Percentiles rank a stretch among this genome's conserved stretches.
Conservation (phyloP, 2,329 filamentous ascomycete genomes). For the Lachnellula arida region DNA sequence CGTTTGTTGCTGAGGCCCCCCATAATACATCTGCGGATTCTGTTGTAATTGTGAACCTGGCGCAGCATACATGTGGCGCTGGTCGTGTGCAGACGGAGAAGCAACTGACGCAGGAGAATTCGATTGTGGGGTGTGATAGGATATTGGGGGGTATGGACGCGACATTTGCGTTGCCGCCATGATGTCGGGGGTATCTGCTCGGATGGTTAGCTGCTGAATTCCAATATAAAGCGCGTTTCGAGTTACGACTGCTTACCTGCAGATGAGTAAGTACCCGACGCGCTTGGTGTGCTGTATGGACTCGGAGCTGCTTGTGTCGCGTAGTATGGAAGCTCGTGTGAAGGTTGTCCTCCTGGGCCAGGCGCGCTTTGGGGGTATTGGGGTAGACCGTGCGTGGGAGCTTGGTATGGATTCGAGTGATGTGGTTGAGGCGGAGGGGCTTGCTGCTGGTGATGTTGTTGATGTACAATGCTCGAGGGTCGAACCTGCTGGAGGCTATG, state of each 20-base stretch:
- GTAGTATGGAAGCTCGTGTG: constrained; percentile 72
- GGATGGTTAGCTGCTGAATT: constrained; percentile 13
- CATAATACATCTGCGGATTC: constrained; percentile 72
- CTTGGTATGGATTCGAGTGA: constrained; percentile 59
- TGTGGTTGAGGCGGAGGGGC: constrained; percentile 52
- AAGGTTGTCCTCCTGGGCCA: constrained; percentile 54
- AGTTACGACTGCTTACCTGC: constrained; percentile 54
- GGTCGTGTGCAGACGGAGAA: constrained; percentile 83
- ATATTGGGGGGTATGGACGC: constrained; percentile 76
- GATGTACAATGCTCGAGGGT: constrained; percentile 68
- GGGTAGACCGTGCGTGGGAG: constrained; percentile 61
- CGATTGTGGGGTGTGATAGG: constrained; percentile 89
- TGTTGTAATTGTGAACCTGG: constrained; percentile 74
- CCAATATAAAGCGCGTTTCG: constrained; percentile 10
- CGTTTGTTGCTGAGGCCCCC: constrained; percentile 49
- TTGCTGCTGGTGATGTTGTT: constrained; percentile 62
- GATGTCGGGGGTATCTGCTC: constrained; percentile 57
- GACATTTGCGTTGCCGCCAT: constrained; percentile 66
- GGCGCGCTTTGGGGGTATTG: constrained; percentile 65
- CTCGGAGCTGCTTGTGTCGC: constrained; percentile 63
- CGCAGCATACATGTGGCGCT: constrained; percentile 82
- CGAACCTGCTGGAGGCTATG: constrained; percentile 65
- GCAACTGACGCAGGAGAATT: constrained; percentile 92
- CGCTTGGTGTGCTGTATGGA: constrained; percentile 77
- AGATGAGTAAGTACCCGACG: constrained; percentile 78